Evolutionary conservation across 345 rosid genomes (phyloP).

Genomic region (Psidium friedrichsthalianum): DNA sequence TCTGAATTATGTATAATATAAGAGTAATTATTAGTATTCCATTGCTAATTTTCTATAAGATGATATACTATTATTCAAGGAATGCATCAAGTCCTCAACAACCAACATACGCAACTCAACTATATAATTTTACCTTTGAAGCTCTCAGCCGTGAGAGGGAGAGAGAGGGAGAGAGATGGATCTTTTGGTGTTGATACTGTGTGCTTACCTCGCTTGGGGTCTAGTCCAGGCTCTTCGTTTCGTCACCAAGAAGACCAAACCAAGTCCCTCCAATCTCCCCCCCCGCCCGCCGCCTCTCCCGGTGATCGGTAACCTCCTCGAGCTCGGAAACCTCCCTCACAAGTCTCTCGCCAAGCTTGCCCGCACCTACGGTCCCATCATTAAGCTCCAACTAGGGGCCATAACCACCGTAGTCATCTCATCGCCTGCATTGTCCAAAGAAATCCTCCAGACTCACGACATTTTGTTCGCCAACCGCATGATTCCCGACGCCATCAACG

Average conservation of each 20-base stretch:
- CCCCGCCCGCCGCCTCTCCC: slow-evolving; percentile 16
- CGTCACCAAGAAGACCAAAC: neutral
- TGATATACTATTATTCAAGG: no score
- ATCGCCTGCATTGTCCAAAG: slow-evolving; percentile 1
- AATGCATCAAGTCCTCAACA: no score
- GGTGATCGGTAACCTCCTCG: slow-evolving; percentile 14
- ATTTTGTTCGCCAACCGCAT: neutral
- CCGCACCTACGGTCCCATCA: slow-evolving; percentile 14
- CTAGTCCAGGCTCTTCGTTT: neutral
- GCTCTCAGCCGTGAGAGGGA: neutral
- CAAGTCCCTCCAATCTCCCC: slow-evolving; percentile 3
- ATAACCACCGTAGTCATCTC: slow-evolving; percentile 10
- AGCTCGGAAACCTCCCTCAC: slow-evolving; percentile 11
- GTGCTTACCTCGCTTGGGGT: neutral
- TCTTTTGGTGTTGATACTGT: neutral
- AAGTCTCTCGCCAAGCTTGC: slow-evolving; percentile 9
- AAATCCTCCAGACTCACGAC: slow-evolving; percentile 15
- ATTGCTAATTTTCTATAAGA: no score
- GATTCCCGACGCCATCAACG: neutral
- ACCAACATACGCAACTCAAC: neutral
- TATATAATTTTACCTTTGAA: neutral
- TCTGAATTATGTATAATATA: no score
- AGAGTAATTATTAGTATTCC: no score
- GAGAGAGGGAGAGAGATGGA: neutral
- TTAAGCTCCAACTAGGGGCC: slow-evolving; percentile 9